A percentile compares a stretch with the other conserved stretches of the same genome.
Evolutionary conservation across 2,329 filamentous ascomycete genomes (phyloP).

Genomic region (Cladosporium colombiae): DNA sequence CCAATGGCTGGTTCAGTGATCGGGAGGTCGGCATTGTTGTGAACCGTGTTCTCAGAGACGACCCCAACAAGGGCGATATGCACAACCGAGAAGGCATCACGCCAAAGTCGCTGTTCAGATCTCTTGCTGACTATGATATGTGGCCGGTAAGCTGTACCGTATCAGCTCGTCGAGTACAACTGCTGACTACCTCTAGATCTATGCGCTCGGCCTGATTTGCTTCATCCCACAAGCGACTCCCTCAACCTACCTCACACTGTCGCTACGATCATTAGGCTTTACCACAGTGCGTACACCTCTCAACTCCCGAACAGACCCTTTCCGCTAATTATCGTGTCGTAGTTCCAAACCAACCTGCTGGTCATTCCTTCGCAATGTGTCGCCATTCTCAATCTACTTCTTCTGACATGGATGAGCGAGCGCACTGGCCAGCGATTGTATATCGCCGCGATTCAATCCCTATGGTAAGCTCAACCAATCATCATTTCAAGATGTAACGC

Average conservation of each 20-base stretch:
- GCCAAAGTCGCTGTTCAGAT: constrained; percentile 37
- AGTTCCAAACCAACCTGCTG: constrained; percentile 63
- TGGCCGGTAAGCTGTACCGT: constrained; percentile 36
- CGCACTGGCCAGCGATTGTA: constrained; percentile 56
- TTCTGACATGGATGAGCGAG: constrained; percentile 53
- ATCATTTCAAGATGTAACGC: constrained; percentile 27
- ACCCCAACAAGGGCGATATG: constrained; percentile 57
- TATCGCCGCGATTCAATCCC: constrained; percentile 43
- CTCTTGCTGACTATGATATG: constrained; percentile 40
- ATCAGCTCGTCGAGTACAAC: not conserved
- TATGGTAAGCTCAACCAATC: constrained; percentile 39
- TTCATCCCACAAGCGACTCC: constrained; percentile 56
- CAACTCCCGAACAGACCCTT: accelerated
- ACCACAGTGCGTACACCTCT: not conserved
- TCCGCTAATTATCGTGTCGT: constrained; percentile 27
- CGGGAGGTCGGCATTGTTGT: constrained; percentile 67
- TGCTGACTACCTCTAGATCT: constrained; percentile 16
- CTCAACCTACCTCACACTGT: constrained; percentile 59
- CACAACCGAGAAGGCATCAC: constrained; percentile 62
- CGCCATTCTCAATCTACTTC: constrained; percentile 46
- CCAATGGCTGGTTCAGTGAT: constrained; percentile 67
- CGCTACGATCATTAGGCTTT: constrained; percentile 29
- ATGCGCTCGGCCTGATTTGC: constrained; percentile 24
- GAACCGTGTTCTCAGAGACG: constrained; percentile 62
- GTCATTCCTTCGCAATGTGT: constrained; percentile 53